These are phyloP conservation scores for Zopfia rhizophila DNA, from an alignment of 2,329 filamentous ascomycete species.

Conservation along the genomic window DNA sequence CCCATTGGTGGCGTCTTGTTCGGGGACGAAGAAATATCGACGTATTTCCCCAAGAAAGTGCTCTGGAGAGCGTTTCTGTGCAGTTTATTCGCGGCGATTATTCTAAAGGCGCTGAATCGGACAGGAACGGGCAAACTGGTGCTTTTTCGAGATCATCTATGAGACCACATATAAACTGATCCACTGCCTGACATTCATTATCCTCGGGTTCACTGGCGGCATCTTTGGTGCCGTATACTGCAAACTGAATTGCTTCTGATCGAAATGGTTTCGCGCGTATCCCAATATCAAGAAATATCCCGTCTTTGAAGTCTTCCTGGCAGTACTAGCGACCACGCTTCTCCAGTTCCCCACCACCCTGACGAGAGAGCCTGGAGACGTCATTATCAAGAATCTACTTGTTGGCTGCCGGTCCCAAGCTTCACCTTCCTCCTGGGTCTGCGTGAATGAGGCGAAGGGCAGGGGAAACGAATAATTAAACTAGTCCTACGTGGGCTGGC, in stretches of 20 bases:
- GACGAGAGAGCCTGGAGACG: conserved; percentile 65
- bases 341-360: conserved; percentile 68
- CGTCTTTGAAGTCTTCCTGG: conserved; percentile 65
- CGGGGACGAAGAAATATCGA: conserved; percentile 68
- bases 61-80: conserved; percentile 70
- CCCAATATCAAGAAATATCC: conserved; percentile 65
- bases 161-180: conserved; percentile 64
- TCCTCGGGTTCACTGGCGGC: conserved; percentile 67
- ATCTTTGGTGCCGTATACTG: conserved; percentile 69
- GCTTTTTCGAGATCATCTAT: conserved; percentile 69
- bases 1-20: conserved; percentile 71
- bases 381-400: conserved; percentile 66
- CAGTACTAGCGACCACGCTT: conserved; percentile 64
- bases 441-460: conserved; percentile 58
- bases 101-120: conserved; percentile 68
- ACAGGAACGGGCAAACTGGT: conserved; percentile 69
- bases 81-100: conserved; percentile 65
- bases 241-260: conserved; percentile 67
- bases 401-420: conserved; percentile 61
- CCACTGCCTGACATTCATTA: conserved; percentile 67
- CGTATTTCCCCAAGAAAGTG: conserved; percentile 68
- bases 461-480: conserved; percentile 35
- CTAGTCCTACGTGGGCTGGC: conserved; percentile 60
- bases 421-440: conserved; percentile 59
- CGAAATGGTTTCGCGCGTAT: conserved; percentile 64